Evolutionary conservation across 2,329 filamentous ascomycete genomes (phyloP), one percentile per base, ranked within the genome.

Genomic region (Sclerotinia nivalis): DNA sequence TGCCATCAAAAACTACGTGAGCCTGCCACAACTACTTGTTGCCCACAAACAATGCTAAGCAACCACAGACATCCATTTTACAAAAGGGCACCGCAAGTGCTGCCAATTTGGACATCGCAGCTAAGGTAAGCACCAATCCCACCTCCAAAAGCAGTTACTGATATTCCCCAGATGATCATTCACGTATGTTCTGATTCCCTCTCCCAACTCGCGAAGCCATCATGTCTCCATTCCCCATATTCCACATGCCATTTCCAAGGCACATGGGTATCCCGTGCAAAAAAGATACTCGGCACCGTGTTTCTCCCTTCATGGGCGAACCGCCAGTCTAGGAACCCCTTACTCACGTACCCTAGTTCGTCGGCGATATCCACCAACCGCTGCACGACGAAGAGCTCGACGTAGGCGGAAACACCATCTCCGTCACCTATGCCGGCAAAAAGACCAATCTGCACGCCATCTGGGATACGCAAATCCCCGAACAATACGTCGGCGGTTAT

Each of bases 331-430:
- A 59, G 37, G n/a, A 40, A 59, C 31, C 13, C 10, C 4, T 50
- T 40, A 49, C 54, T 59, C 65, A 59, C 31, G 15, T 90, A 70
- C 79, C 89, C 58, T 72, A 76, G 73, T 75, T 77, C 66, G 37
- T 77, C 20, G 88, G 88, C 69, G 90, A 91, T 78, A 86, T 91
- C 71, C 88, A 91, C 78, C 88, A 91, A 80, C 89, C 89, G 31
- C 81, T 91, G 70, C 89, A 91, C 77, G 86, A 86, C 69, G 89
- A 91, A 79, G 83, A 90, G 69, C 85, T 89, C 13, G 83, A 84
- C 2, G 81, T 85, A 50, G 91, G 91, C 66, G 91, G 91, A 0
- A 93, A 93, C 74, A 85, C 85, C 22, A 90, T 93, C 73, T 78
- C 83, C 18, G 90, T 93, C 3, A 82, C 81, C 12, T 93, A 88